phyloP scores from a whole-genome alignment of 495 filamentous ascomycete genomes.

The Symbiotaphrina buchneri region DNA sequence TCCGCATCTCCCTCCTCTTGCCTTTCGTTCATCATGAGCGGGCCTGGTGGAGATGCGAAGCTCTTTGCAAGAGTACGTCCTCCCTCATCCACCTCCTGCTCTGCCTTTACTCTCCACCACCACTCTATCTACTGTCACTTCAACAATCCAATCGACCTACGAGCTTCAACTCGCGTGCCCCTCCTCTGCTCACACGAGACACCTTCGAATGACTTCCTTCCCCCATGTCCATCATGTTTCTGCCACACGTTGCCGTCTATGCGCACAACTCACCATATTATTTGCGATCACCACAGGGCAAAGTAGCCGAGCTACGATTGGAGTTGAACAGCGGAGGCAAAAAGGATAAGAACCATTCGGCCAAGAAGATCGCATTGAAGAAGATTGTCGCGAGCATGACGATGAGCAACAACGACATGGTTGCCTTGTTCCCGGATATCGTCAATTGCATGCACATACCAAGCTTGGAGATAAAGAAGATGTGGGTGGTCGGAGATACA shows the following conservation, averaged over 20 bases:
- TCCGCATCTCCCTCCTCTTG: no score
- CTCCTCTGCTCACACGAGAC: no score
- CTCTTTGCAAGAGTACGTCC: slow-evolving; percentile 92
- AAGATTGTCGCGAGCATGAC: slow-evolving; percentile 99
- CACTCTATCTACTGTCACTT: slow-evolving; percentile 3
- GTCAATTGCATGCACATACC: slow-evolving; percentile 85
- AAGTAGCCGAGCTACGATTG: slow-evolving; percentile 88
- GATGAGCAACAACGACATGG: slow-evolving; percentile 99
- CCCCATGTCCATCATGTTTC: slow-evolving; percentile 21
- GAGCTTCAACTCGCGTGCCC: no score
- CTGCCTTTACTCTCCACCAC: slow-evolving; percentile 3
- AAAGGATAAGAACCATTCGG: slow-evolving; percentile 93
- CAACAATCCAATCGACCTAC: slow-evolving; percentile 4
- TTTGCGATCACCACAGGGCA: slow-evolving; percentile 48
- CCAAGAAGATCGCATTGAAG: slow-evolving; percentile 97
- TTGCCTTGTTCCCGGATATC: slow-evolving; percentile 87
- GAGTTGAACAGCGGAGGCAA: slow-evolving; percentile 87
- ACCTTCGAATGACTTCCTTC: slow-evolving; percentile 6
- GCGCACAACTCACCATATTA: slow-evolving; percentile 18
- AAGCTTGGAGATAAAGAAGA: slow-evolving; percentile 98
- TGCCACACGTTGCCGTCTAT: slow-evolving; percentile 19
- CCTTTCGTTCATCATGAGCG: no score
- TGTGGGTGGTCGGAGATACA: slow-evolving; percentile 29
- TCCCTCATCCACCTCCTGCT: slow-evolving; percentile 7
- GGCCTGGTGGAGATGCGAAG: slow-evolving; percentile 93